These are phyloP conservation scores for Solanum aculeatissimum DNA, from an alignment of 305 asterid genomes.

Conservation along the genomic window DNA sequence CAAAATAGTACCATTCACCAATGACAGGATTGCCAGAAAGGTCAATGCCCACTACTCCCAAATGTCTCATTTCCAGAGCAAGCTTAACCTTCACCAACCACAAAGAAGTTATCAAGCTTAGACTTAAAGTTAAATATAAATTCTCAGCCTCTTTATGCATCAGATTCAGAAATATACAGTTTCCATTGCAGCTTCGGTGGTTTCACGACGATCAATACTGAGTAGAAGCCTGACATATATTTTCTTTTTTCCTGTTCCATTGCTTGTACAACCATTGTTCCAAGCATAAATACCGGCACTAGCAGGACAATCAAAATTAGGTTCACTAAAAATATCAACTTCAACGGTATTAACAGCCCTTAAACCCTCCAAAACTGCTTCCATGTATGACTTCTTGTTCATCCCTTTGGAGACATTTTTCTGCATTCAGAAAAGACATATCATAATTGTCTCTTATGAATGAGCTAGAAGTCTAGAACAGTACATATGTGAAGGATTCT, in stretches of 20 bases:
- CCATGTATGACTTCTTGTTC: conserved; percentile 81
- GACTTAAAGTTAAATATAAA: background rate
- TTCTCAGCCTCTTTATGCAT: background rate
- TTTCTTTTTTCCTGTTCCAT: conserved; percentile 33
- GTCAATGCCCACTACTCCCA: conserved; percentile 83
- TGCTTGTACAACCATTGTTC: background rate
- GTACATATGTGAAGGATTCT: background rate
- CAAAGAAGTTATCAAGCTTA: background rate
- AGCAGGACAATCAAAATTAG: conserved; percentile 15
- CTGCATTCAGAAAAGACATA: conserved; percentile 20
- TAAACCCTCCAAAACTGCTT: conserved; percentile 74
- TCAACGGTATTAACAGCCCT: conserved; percentile 45
- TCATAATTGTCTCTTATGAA: background rate
- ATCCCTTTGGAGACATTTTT: conserved; percentile 71
- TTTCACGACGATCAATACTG: conserved; percentile 88
- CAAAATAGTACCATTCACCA: conserved; percentile 66
- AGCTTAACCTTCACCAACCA: conserved; percentile 57
- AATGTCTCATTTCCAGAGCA: conserved; percentile 55
- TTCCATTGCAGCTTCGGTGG: conserved; percentile 86
- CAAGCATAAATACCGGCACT: conserved; percentile 7
- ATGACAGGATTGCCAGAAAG: conserved; percentile 76
- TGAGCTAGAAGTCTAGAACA: background rate
- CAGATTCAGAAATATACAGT: conserved; percentile 43
- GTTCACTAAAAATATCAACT: conserved; percentile 34
- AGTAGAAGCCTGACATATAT: conserved; percentile 77